These are phyloP conservation scores for Chaetothyriales sp. DNA, from an alignment of 2,329 filamentous ascomycete genomes.

Conservation along the genomic window DNA sequence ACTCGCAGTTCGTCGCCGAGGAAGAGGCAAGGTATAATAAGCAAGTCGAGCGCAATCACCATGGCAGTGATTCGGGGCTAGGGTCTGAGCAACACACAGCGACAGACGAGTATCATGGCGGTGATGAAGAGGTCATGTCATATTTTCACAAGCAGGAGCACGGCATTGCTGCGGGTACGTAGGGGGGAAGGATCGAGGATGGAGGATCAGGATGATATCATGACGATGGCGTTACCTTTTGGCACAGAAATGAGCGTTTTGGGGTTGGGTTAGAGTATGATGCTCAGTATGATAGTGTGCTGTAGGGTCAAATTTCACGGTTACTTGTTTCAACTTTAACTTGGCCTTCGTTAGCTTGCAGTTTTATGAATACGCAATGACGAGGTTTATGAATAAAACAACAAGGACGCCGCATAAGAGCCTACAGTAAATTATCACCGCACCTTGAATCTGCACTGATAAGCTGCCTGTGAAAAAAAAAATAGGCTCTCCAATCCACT, in stretches of 20 bases:
- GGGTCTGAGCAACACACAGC: conserved; percentile 20
- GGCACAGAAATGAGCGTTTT: not conserved
- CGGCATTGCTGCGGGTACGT: conserved; percentile 4
- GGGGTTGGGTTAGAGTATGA: not conserved
- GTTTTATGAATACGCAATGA: no score
- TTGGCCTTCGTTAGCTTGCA: no score
- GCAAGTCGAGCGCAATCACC: conserved; percentile 2
- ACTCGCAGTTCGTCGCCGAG: conserved; percentile 10
- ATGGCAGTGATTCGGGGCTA: conserved; percentile 22
- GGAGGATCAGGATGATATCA: conserved; percentile 1
- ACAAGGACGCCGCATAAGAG: no score
- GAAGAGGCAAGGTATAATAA: conserved; percentile 10
- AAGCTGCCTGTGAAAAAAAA: no score
- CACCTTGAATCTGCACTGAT: no score
- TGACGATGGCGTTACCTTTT: conserved; percentile 1
- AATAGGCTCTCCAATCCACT: no score
- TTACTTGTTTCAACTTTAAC: no score
- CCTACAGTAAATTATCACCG: no score
- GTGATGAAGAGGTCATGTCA: conserved; percentile 9
- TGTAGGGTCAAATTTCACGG: no score
- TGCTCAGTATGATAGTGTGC: no score
- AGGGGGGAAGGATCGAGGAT: conserved; percentile 1
- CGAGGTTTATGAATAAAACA: no score
- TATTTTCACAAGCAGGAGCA: conserved; percentile 9
- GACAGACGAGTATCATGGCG: conserved; percentile 3